phyloP scores from a whole-genome alignment of 148 eudicot genomes.

The Rheum nobile region DNA sequence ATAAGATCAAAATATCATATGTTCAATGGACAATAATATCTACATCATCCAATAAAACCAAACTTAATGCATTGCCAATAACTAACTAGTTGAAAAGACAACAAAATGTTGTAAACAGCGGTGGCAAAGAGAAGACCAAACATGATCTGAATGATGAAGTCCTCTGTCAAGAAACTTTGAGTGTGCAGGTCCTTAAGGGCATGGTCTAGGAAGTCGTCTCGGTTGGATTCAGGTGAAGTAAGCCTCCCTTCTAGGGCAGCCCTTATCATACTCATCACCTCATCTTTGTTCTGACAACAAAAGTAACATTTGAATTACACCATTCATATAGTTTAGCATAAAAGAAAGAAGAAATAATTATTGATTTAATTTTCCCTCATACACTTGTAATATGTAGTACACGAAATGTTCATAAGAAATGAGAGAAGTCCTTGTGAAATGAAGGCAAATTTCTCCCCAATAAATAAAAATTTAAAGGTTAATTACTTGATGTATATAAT shows the following conservation, averaged over 20 bases:
- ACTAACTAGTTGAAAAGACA: too few relatives aligned
- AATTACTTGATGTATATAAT: too few relatives aligned
- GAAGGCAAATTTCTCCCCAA: constrained; percentile 25
- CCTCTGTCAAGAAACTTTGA: too few relatives aligned
- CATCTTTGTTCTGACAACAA: constrained; percentile 15
- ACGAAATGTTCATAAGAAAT: constrained; percentile 33
- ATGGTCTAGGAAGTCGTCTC: constrained; percentile 30
- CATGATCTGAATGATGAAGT: too few relatives aligned
- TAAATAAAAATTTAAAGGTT: too few relatives aligned
- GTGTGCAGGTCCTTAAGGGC: constrained; percentile 20
- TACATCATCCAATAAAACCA: too few relatives aligned
- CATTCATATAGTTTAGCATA: too few relatives aligned
- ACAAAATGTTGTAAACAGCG: too few relatives aligned
- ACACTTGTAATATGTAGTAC: constrained; percentile 26
- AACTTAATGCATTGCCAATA: too few relatives aligned
- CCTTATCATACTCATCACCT: constrained; percentile 26
- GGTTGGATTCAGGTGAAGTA: constrained; percentile 14
- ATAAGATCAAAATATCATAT: too few relatives aligned
- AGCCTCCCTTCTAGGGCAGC: constrained; percentile 14
- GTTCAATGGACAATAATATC: too few relatives aligned
- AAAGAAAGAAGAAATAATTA: constrained; percentile 6
- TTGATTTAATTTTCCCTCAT: constrained; percentile 24
- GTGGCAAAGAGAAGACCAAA: too few relatives aligned
- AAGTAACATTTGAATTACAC: neutral
- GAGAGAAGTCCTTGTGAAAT: constrained; percentile 29